Conservation (phyloP, 73 alveolate genomes). For the Paramecium primaurelia region DNA sequence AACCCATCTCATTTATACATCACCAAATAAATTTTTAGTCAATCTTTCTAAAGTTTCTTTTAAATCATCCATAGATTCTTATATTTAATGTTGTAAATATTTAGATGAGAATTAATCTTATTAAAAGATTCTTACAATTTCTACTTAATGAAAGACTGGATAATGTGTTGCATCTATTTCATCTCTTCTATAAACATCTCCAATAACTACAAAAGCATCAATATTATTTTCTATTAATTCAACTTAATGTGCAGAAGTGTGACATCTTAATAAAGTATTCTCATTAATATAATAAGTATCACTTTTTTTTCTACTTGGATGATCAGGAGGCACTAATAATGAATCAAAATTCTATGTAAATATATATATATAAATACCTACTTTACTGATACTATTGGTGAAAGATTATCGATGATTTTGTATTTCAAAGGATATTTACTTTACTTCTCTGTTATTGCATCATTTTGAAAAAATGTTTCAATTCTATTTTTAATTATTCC, state of each 20-base stretch:
- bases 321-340: slow-evolving; percentile 78
- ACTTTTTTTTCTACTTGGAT: slow-evolving; percentile 72
- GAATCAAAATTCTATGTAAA: slow-evolving; percentile 77
- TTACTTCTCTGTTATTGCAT: background rate
- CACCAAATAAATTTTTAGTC: slow-evolving; percentile 76
- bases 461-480: slow-evolving; percentile 29
- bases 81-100: slow-evolving; percentile 57
- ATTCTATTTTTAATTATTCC: slow-evolving; percentile 41
- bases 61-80: slow-evolving; percentile 63
- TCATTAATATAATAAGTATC: slow-evolving; percentile 81
- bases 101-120: slow-evolving; percentile 64
- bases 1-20: slow-evolving; percentile 82
- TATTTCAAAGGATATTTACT: background rate
- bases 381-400: slow-evolving; percentile 65
- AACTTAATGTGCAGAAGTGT: slow-evolving; percentile 83
- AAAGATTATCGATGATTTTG: slow-evolving; percentile 55
- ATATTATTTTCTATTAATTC: slow-evolving; percentile 71
- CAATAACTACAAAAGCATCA: slow-evolving; percentile 78
- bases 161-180: slow-evolving; percentile 87
- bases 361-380: background rate
- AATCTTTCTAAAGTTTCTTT: slow-evolving; percentile 74
- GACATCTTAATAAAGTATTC: slow-evolving; percentile 74
- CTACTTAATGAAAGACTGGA: slow-evolving; percentile 92
- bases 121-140: slow-evolving; percentile 76
- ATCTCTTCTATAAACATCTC: slow-evolving; percentile 91